These are phyloP conservation scores for Debaryomycetaceae sp. DNA, from an alignment of 1,139 yeast species.

Conservation along the genomic window DNA sequence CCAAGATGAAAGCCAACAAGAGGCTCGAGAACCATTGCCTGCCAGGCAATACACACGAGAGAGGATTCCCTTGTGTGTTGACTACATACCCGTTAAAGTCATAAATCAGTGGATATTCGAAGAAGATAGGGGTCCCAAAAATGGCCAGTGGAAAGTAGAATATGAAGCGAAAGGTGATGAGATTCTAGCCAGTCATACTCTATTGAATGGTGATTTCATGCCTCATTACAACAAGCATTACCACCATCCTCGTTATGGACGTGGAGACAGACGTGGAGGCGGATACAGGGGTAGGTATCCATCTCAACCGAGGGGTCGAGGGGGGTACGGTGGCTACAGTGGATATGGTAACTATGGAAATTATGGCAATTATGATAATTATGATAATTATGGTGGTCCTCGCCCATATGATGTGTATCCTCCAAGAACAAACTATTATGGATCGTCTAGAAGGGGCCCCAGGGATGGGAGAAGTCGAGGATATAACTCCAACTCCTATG, in stretches of 20 bases:
- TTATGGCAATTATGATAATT: too few relatives aligned
- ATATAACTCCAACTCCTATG: slow-evolving; percentile 8
- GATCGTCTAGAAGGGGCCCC: slow-evolving; percentile 5
- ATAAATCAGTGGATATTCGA: slow-evolving; percentile 46
- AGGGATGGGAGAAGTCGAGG: slow-evolving; percentile 5
- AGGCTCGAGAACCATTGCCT: slow-evolving; percentile 12
- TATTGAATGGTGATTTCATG: slow-evolving; percentile 32
- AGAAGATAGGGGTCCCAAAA: slow-evolving; percentile 41
- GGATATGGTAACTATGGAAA: slow-evolving; percentile 1
- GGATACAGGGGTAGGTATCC: slow-evolving; percentile 4
- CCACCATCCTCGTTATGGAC: slow-evolving; percentile 9
- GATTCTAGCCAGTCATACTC: slow-evolving; percentile 36
- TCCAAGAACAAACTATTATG: slow-evolving; percentile 4
- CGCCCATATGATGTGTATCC: slow-evolving; percentile 5
- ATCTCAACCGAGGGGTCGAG: slow-evolving; percentile 7
- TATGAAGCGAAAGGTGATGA: slow-evolving; percentile 31
- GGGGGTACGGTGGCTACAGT: slow-evolving; percentile 9
- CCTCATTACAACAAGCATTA: slow-evolving; percentile 15
- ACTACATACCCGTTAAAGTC: slow-evolving; percentile 45
- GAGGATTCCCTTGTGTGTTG: slow-evolving; percentile 33
- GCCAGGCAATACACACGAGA: slow-evolving; percentile 18
- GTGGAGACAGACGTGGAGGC: slow-evolving; percentile 5
- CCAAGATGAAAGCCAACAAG: slow-evolving; percentile 8
- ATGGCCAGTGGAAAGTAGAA: slow-evolving; percentile 43
- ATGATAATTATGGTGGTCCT: not conserved